Evolutionary conservation across 164 flowering plant genomes (phyloP).

Genomic region (grape (Vitis vinifera)): DNA sequence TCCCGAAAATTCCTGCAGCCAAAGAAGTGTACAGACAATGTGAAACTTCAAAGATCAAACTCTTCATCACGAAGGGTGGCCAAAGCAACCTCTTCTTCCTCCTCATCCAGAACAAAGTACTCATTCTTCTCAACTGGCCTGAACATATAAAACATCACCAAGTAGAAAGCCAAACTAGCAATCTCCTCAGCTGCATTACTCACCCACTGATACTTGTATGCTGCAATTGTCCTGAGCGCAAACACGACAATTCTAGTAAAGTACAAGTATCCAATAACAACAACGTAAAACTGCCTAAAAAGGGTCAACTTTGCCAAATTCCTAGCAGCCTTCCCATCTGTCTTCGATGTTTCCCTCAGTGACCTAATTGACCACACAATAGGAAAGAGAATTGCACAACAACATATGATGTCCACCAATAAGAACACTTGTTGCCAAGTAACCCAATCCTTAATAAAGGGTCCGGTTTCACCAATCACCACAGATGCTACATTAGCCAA

Average conservation of each 20-base stretch:
- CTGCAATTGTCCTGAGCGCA: conserved; percentile 66
- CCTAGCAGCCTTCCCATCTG: conserved; percentile 82
- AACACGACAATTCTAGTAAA: conserved; percentile 77
- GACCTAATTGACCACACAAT: conserved; percentile 82
- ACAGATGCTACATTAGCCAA: conserved; percentile 64
- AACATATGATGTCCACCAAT: conserved; percentile 68
- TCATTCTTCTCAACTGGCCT: conserved; percentile 72
- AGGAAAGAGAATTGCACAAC: conserved; percentile 77
- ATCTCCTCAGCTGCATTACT: conserved; percentile 70
- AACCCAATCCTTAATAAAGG: conserved; percentile 69
- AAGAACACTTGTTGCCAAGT: conserved; percentile 83
- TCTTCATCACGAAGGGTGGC: conserved; percentile 62
- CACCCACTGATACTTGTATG: conserved; percentile 77
- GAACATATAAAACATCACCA: conserved; percentile 71
- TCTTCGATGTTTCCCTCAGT: conserved; percentile 71
- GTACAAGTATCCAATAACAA: conserved; percentile 74
- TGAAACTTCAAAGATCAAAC: conserved; percentile 54
- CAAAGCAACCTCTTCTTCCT: conserved; percentile 77
- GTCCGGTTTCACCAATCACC: conserved; percentile 82
- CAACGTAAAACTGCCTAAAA: conserved; percentile 71
- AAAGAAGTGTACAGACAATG: too few species aligned
- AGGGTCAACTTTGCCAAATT: conserved; percentile 73
- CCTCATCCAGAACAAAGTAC: conserved; percentile 74
- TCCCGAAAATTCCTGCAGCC: neutral
- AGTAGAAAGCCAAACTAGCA: conserved; percentile 64